Evolutionary conservation across 306 rosid species (phyloP).

Genomic region (Canavalia ensiformis): DNA sequence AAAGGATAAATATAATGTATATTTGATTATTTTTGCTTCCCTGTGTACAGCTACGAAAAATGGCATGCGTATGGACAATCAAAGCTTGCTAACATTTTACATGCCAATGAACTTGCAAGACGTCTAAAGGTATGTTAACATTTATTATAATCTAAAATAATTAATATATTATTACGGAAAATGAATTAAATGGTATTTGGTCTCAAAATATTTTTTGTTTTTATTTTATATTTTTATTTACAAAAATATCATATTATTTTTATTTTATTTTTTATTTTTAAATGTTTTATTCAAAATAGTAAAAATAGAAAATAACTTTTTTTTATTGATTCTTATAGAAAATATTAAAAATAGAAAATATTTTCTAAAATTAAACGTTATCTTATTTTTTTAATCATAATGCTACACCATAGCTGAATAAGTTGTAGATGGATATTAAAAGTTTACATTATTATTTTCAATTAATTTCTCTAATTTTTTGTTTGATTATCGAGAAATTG

Average conservation of each 20-base stretch:
- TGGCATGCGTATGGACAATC: conserved; percentile 85
- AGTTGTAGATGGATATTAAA: background rate
- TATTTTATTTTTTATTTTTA: too few relatives aligned
- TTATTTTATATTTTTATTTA: too few relatives aligned
- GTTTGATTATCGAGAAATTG: background rate
- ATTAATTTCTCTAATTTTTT: background rate
- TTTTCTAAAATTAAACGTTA: too few relatives aligned
- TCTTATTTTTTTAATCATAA: background rate
- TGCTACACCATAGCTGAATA: background rate
- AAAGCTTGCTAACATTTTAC: conserved; percentile 87
- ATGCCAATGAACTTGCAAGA: conserved; percentile 81
- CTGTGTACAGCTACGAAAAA: conserved; percentile 60
- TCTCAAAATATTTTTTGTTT: too few relatives aligned
- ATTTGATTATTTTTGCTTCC: conserved; percentile 8
- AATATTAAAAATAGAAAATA: too few relatives aligned
- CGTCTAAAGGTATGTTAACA: conserved; percentile 60
- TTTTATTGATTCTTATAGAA: too few relatives aligned
- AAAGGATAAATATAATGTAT: background rate
- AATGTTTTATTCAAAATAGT: too few relatives aligned
- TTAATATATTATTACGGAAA: background rate
- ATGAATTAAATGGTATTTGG: too few relatives aligned
- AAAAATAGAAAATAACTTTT: too few relatives aligned
- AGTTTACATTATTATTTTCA: background rate
- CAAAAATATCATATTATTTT: too few relatives aligned
- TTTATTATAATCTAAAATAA: conserved; percentile 17